Conservation (phyloP, 2,329 filamentous ascomycete species). For the Penicillium sp. region DNA sequence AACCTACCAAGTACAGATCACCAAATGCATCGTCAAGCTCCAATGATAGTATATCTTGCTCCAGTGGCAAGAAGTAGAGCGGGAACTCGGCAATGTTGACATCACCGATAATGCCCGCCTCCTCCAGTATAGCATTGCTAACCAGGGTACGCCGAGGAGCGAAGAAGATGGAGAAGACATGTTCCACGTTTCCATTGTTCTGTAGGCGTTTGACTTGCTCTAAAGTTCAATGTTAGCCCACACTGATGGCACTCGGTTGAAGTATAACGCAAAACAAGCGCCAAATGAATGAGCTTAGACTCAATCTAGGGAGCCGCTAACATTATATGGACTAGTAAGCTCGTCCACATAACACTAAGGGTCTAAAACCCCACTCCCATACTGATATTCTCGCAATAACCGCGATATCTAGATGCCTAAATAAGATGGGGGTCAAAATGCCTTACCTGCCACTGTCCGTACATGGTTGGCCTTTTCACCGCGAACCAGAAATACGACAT, state of each 20-base stretch:
- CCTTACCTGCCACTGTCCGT: slow-evolving; percentile 83
- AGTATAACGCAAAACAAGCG: slow-evolving; percentile 42
- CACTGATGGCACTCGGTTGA: slow-evolving; percentile 57
- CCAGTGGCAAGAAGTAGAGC: slow-evolving; percentile 86
- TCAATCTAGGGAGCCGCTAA: slow-evolving; percentile 59
- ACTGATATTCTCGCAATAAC: not conserved
- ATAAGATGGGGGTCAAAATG: slow-evolving; percentile 15
- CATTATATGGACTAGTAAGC: slow-evolving; percentile 57
- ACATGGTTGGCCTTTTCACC: slow-evolving; percentile 87
- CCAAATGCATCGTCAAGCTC: slow-evolving; percentile 85
- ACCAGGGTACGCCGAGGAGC: slow-evolving; percentile 89
- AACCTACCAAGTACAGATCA: slow-evolving; percentile 76
- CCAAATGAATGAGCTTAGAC: slow-evolving; percentile 44
- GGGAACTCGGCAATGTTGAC: slow-evolving; percentile 86
- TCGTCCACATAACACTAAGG: slow-evolving; percentile 63
- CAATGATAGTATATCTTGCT: slow-evolving; percentile 86
- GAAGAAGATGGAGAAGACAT: slow-evolving; percentile 98
- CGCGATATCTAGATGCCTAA: slow-evolving; percentile 8
- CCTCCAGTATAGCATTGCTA: slow-evolving; percentile 88
- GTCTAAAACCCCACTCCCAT: slow-evolving; percentile 47
- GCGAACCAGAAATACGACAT: slow-evolving; percentile 89
- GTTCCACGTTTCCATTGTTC: slow-evolving; percentile 82
- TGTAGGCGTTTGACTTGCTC: slow-evolving; percentile 90
- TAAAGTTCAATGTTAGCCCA: slow-evolving; percentile 62
- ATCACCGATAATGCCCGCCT: slow-evolving; percentile 89